Evolutionary conservation across 495 filamentous ascomycete species (phyloP).

Genomic region (Penicillium ochrochloron): DNA sequence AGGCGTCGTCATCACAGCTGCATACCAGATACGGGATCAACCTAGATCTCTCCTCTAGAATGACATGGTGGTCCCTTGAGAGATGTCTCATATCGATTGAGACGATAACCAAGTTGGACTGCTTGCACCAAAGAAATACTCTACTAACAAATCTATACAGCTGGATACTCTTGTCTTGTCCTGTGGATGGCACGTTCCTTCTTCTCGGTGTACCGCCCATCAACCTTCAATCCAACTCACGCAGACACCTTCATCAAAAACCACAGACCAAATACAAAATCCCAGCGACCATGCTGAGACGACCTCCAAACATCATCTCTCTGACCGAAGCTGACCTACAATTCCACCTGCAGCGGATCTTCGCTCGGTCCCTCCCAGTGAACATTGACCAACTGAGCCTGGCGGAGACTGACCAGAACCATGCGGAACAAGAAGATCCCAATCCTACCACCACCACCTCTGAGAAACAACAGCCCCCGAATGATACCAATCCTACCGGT

Average conservation of each 20-base stretch:
- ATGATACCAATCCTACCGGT: slow-evolving; percentile 4
- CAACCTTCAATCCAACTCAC: not conserved
- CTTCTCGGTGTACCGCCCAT: slow-evolving; percentile 12
- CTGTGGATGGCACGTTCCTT: slow-evolving; percentile 6
- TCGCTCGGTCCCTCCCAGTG: slow-evolving; percentile 20
- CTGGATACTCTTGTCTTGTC: not conserved
- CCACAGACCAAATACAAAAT: not conserved
- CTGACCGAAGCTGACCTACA: slow-evolving; percentile 58
- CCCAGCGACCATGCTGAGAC: slow-evolving; percentile 55
- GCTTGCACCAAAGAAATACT: too few relatives aligned
- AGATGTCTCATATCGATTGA: slow-evolving; percentile 1
- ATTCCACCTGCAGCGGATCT: slow-evolving; percentile 31
- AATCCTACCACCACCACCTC: not conserved
- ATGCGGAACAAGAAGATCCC: slow-evolving; percentile 17
- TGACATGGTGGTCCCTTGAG: not conserved
- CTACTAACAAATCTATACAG: not conserved
- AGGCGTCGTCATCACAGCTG: slow-evolving; percentile 11
- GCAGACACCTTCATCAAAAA: not conserved
- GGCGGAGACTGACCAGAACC: slow-evolving; percentile 20
- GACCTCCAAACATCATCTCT: slow-evolving; percentile 55
- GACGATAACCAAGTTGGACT: too few relatives aligned
- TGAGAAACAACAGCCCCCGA: slow-evolving; percentile 2
- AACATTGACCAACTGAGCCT: slow-evolving; percentile 28
- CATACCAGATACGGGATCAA: slow-evolving; percentile 1
- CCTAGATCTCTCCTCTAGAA: not conserved